Evolutionary conservation across 306 rosid genomes (phyloP).

Genomic region (Abrus pulchellus): DNA sequence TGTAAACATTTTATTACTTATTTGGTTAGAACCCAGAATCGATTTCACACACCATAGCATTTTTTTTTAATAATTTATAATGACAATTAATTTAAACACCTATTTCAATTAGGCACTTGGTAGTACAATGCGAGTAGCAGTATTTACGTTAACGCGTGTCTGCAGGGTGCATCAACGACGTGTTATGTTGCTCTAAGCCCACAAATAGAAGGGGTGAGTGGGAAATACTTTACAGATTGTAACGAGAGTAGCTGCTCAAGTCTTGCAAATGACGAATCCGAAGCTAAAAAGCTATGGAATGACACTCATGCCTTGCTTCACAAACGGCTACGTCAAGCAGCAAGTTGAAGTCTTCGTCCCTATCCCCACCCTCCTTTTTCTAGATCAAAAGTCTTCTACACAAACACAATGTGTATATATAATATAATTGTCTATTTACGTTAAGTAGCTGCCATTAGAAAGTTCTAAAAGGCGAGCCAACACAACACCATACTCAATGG

Average conservation of each 20-base stretch:
- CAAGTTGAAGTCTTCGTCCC: constrained; percentile 46
- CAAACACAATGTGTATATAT: background rate
- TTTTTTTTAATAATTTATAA: background rate
- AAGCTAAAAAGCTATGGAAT: constrained; percentile 80
- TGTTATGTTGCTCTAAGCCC: constrained; percentile 89
- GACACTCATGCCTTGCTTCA: constrained; percentile 70
- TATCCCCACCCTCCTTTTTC: background rate
- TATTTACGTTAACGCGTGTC: background rate
- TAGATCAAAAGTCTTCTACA: constrained; percentile 23
- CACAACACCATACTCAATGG: constrained; percentile 46
- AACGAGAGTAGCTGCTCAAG: constrained; percentile 77
- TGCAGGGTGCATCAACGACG: constrained; percentile 89
- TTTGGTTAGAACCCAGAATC: background rate
- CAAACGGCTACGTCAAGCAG: constrained; percentile 61
- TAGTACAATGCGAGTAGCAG: background rate
- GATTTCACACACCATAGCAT: background rate
- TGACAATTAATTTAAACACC: too few relatives aligned
- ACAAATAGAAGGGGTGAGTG: constrained; percentile 72
- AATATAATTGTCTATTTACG: constrained; percentile 23
- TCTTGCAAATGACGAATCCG: constrained; percentile 81
- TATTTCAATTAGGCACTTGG: too few relatives aligned
- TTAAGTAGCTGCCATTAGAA: constrained; percentile 7
- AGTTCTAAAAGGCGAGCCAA: constrained; percentile 23
- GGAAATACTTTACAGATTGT: constrained; percentile 88
- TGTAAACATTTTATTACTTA: constrained; percentile 21